Evolutionary conservation across 2,329 filamentous ascomycete genomes (phyloP).

Genomic region (Macrophomina phaseolina): DNA sequence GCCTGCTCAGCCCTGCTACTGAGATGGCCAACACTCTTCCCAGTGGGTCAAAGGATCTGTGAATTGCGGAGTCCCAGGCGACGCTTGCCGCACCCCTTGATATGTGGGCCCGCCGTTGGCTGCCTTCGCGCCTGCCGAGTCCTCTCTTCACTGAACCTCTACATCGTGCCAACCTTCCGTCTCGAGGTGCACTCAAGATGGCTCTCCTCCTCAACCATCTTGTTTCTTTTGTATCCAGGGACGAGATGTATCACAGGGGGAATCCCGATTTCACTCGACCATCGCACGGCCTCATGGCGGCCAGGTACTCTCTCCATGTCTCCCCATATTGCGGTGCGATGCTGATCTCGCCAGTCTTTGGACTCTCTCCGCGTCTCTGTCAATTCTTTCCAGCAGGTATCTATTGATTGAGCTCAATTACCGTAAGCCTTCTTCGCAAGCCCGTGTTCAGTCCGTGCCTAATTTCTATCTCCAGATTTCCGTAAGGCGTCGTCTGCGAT

Average conservation of each 20-base stretch:
- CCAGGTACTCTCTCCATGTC: background rate
- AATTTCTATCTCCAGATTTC: conserved; percentile 13
- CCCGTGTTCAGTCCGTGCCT: background rate
- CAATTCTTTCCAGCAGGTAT: conserved; percentile 21
- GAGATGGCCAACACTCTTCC: conserved; percentile 11
- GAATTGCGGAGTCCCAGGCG: conserved; percentile 18
- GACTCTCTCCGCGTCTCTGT: conserved; percentile 11
- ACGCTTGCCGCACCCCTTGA: conserved; percentile 11
- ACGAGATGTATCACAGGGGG: conserved; percentile 15
- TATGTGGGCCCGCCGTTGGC: conserved; percentile 17
- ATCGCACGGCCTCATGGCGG: conserved; percentile 15
- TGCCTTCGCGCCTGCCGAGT: background rate
- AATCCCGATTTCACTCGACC: conserved; percentile 13
- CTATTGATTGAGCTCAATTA: conserved; percentile 22
- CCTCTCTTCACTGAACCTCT: background rate
- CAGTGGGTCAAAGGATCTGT: conserved; percentile 16
- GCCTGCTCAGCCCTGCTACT: conserved; percentile 22
- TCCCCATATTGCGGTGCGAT: background rate
- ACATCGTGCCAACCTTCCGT: background rate
- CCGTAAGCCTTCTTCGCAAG: background rate
- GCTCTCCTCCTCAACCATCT: conserved; percentile 22
- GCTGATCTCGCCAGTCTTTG: conserved; percentile 15
- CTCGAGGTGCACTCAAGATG: conserved; percentile 5
- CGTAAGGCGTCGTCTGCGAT: background rate
- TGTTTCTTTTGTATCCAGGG: conserved; percentile 12